Conservation (phyloP, 1,284 basidiomycete species). For the Termitomyces sp. region DNA sequence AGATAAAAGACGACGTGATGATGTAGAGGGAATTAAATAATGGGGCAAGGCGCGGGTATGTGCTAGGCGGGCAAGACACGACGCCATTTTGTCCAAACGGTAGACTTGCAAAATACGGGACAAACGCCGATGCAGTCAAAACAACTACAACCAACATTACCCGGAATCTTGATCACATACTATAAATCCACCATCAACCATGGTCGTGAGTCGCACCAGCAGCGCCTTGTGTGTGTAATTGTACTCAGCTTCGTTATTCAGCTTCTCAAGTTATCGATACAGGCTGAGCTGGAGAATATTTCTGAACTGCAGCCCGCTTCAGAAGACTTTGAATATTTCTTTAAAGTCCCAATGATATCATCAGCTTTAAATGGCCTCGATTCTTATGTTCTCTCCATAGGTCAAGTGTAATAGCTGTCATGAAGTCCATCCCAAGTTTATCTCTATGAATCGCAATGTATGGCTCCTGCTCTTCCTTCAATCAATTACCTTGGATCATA, state of each 20-base stretch:
- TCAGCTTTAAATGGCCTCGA: background rate
- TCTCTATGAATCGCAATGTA: slow-evolving; percentile 65
- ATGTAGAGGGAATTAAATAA: slow-evolving; percentile 2
- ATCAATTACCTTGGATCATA: background rate
- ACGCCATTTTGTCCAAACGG: slow-evolving; percentile 18
- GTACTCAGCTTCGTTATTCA: slow-evolving; percentile 12
- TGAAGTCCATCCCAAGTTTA: slow-evolving; percentile 64
- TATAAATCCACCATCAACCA: slow-evolving; percentile 16
- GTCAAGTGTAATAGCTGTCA: slow-evolving; percentile 78
- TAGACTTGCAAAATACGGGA: background rate
- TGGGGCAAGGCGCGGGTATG: slow-evolving; percentile 6
- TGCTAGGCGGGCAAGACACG: slow-evolving; percentile 18
- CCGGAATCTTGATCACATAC: slow-evolving; percentile 2
- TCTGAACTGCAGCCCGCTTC: slow-evolving; percentile 59
- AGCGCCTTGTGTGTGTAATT: background rate
- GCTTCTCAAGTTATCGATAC: slow-evolving; percentile 61
- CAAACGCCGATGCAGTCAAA: background rate
- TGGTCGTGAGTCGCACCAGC: slow-evolving; percentile 37
- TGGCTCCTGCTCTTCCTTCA: slow-evolving; percentile 17
- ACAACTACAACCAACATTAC: slow-evolving; percentile 5
- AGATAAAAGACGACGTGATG: slow-evolving; percentile 18
- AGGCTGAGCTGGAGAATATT: slow-evolving; percentile 75
- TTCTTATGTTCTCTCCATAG: slow-evolving; percentile 31
- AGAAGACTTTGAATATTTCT: slow-evolving; percentile 73
- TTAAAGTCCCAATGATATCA: slow-evolving; percentile 45